A percentile compares a stretch with the other conserved stretches of the same genome.
phyloP scores from a whole-genome alignment of 805 yeast species.

The Saccharomycopsis sp. region DNA sequence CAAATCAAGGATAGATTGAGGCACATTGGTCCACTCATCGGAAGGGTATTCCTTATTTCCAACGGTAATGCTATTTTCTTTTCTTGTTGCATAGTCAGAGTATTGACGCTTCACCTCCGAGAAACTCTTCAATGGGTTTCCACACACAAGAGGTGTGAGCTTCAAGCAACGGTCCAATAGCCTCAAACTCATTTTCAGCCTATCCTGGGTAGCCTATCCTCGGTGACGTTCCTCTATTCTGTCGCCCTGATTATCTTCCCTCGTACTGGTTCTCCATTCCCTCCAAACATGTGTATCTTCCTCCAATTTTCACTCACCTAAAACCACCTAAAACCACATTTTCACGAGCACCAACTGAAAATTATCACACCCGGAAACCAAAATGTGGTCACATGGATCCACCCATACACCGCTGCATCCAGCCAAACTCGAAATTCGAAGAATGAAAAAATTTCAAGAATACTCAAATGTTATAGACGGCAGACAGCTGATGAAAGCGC shows the following conservation, averaged over 20 bases:
- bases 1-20: constrained; percentile 60
- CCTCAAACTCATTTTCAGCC: not conserved
- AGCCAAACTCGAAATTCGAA: not conserved
- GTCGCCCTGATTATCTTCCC: no score
- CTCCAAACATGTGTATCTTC: no score
- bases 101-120: not conserved
- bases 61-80: constrained; percentile 26
- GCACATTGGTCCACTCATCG: constrained; percentile 82
- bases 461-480: not conserved
- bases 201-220: no score
- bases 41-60: constrained; percentile 46
- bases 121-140: not conserved
- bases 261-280: no score
- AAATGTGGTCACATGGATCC: not conserved
- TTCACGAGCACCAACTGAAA: no score
- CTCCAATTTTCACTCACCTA: not conserved
- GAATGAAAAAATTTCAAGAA: not conserved
- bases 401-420: not conserved
- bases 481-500: no score
- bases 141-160: not conserved
- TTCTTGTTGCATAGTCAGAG: not conserved
- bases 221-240: no score
- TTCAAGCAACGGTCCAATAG: not conserved
- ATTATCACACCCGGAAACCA: not conserved
- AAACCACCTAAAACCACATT: no score